phyloP scores from a whole-genome alignment of 306 rosid species.

The Dalbergia oliveri region DNA sequence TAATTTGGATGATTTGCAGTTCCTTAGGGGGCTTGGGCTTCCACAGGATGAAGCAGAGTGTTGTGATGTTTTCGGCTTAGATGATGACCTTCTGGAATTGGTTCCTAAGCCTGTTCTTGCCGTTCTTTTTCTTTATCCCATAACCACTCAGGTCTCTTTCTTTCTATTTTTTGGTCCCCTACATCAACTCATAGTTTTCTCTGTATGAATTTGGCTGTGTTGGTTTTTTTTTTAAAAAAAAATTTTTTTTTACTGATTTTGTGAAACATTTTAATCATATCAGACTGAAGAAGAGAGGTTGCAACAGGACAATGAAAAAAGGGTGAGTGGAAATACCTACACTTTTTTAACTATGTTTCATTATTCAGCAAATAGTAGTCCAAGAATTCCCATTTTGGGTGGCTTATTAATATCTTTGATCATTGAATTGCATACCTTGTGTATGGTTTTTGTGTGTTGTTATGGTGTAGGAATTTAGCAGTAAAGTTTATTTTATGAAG shows the following conservation, averaged over 20 bases:
- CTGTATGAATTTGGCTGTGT: background rate
- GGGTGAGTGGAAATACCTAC: slow-evolving; percentile 54
- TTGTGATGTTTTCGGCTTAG: slow-evolving; percentile 89
- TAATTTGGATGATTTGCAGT: slow-evolving; percentile 60
- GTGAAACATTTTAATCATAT: background rate
- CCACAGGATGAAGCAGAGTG: slow-evolving; percentile 76
- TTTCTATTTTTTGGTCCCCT: background rate
- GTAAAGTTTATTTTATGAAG: slow-evolving; percentile 76
- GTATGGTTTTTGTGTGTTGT: slow-evolving; percentile 22
- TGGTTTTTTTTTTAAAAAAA: background rate
- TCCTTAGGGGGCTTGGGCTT: slow-evolving; percentile 92
- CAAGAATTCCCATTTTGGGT: slow-evolving; percentile 21
- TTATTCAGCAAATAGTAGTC: slow-evolving; percentile 13
- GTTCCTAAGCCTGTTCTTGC: slow-evolving; percentile 98
- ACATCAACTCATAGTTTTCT: background rate
- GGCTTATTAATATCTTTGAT: slow-evolving; percentile 7
- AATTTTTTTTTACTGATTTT: slow-evolving; percentile 33
- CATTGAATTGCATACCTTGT: background rate
- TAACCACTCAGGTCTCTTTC: slow-evolving; percentile 53
- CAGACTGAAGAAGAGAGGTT: slow-evolving; percentile 93
- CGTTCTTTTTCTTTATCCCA: slow-evolving; percentile 91
- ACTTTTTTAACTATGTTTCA: background rate
- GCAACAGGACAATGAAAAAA: slow-evolving; percentile 64
- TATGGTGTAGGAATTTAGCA: slow-evolving; percentile 67
- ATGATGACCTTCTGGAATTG: slow-evolving; percentile 86